Conservation (phyloP, 2,329 filamentous ascomycete genomes). For the Fusarium chlamydosporum region DNA sequence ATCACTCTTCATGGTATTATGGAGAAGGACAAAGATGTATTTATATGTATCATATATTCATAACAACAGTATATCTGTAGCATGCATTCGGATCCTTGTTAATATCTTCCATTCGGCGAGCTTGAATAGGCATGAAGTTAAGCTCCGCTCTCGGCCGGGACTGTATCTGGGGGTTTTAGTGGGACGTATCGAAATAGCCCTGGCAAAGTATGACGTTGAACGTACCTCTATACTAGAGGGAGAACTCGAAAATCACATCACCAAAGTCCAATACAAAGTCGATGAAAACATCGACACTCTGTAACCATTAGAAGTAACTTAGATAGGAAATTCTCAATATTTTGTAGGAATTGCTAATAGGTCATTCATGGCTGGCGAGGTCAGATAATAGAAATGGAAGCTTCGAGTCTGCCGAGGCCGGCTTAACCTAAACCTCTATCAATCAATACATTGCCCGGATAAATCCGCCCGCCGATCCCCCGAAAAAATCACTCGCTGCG, state of each 20-base stretch:
- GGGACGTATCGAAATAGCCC: constrained; percentile 3
- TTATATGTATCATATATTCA: background rate
- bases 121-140: constrained; percentile 41
- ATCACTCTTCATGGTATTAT: background rate
- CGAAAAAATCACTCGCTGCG: constrained; percentile 36
- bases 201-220: constrained; percentile 1
- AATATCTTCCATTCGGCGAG: constrained; percentile 41
- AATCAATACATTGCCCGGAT: constrained; percentile 20
- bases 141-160: constrained; percentile 32
- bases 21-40: too few species aligned
- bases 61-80: too few species aligned
- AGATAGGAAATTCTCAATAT: background rate
- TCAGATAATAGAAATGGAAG: constrained; percentile 28
- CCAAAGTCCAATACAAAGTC: fast-evolving
- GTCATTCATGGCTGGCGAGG: background rate
- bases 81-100: background rate
- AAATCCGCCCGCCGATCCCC: constrained; percentile 22
- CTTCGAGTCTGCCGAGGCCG: constrained; percentile 34
- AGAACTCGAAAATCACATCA: background rate
- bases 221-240: too few species aligned
- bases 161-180: constrained; percentile 26
- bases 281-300: background rate
- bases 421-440: constrained; percentile 12
- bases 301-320: too few species aligned
- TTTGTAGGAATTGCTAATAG: background rate